Evolutionary conservation across 73 alveolate species (phyloP).

Genomic region (Uronychia binucleata): DNA sequence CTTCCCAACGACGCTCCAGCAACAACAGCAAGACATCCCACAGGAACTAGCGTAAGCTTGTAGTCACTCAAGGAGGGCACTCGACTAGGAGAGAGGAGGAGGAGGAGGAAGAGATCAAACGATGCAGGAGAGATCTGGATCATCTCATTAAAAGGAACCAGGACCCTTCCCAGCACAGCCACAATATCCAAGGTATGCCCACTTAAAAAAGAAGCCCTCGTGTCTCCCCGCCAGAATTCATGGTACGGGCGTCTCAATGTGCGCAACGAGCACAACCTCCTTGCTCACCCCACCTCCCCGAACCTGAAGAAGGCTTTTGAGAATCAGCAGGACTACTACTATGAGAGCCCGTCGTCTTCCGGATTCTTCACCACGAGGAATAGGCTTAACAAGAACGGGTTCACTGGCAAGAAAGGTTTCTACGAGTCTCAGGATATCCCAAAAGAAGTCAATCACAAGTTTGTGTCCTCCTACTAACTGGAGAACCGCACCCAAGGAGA

Average conservation of each 20-base stretch:
- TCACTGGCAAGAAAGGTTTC: neutral
- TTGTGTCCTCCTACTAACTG: neutral
- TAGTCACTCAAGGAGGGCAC: too few species aligned
- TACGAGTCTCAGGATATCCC: neutral
- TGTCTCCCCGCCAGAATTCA: neutral
- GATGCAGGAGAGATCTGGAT: neutral
- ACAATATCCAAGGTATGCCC: neutral
- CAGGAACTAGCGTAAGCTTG: too few species aligned
- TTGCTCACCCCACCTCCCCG: neutral
- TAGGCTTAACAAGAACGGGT: neutral
- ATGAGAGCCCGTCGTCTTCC: neutral
- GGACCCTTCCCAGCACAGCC: neutral
- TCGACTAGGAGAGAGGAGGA: neutral
- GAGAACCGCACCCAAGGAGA: neutral
- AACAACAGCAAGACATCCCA: too few species aligned
- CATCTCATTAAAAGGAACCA: neutral
- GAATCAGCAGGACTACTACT: neutral
- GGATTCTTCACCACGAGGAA: neutral
- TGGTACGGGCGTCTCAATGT: neutral
- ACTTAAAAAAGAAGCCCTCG: neutral
- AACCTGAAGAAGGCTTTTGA: neutral
- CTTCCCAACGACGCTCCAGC: too few species aligned
- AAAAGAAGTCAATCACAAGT: neutral
- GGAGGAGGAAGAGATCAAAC: neutral
- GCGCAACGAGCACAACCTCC: neutral